Evolutionary conservation across 2,329 filamentous ascomycete species (phyloP).

Genomic region (Alternaria ventricosa): DNA sequence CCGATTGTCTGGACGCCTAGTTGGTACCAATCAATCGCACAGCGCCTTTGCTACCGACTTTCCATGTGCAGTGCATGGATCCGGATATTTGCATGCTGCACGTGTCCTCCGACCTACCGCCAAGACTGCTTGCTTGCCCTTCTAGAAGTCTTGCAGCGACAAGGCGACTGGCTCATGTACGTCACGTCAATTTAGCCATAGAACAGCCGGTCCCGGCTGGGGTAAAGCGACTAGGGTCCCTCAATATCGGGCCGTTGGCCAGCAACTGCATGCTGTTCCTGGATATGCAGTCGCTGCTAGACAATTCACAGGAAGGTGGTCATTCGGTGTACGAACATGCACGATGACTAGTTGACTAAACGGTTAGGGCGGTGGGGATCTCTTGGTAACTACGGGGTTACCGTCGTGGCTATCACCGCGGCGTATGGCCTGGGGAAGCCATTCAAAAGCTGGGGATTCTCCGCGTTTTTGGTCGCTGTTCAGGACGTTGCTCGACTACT

Average conservation of each 20-base stretch:
- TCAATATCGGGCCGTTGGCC: slow-evolving; percentile 27
- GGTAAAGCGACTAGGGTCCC: slow-evolving; percentile 10
- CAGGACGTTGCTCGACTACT: slow-evolving; percentile 12
- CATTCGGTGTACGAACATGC: slow-evolving; percentile 1
- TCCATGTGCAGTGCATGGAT: neutral
- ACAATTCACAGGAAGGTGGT: neutral
- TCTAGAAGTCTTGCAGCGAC: slow-evolving; percentile 22
- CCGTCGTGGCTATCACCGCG: slow-evolving; percentile 11
- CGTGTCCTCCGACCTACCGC: slow-evolving; percentile 3
- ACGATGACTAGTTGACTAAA: slow-evolving; percentile 26
- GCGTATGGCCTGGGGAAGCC: neutral
- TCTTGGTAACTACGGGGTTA: slow-evolving; percentile 6
- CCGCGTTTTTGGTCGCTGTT: slow-evolving; percentile 5
- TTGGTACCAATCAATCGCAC: slow-evolving; percentile 14
- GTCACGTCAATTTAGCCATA: slow-evolving; percentile 37
- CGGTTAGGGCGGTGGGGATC: slow-evolving; percentile 15
- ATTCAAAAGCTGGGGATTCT: slow-evolving; percentile 21
- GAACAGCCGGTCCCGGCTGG: slow-evolving; percentile 33
- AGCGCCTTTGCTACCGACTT: neutral
- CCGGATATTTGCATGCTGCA: slow-evolving; percentile 7
- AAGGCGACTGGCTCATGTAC: slow-evolving; percentile 11
- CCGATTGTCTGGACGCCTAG: neutral
- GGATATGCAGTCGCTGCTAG: slow-evolving; percentile 5
- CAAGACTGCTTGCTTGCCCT: slow-evolving; percentile 17
- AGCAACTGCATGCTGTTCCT: slow-evolving; percentile 13